Conservation (phyloP, 1,139 yeast genomes). For the Geotrichum carabidarum region DNA sequence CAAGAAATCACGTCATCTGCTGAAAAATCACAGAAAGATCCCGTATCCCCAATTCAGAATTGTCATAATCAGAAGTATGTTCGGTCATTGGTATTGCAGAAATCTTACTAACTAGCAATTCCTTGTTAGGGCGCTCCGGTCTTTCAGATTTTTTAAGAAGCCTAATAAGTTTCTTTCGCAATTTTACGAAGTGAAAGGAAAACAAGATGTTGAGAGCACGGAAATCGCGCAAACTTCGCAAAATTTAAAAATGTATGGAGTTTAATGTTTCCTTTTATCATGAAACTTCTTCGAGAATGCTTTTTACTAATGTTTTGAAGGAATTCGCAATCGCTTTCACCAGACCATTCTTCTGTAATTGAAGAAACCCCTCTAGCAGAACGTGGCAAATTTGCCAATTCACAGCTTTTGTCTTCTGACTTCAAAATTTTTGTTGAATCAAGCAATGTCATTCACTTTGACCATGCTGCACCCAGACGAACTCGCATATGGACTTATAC, state of each 20-base stretch:
- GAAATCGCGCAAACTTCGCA: neutral
- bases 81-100: neutral
- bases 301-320: no score
- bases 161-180: conserved; percentile 6
- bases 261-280: neutral
- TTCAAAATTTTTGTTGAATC: no score
- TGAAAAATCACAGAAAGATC: neutral
- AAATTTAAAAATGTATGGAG: neutral
- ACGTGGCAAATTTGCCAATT: no score
- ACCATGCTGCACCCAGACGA: neutral
- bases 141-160: conserved; percentile 4
- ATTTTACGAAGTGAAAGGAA: neutral
- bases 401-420: no score
- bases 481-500: neutral
- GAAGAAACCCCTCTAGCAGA: no score
- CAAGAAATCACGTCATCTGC: conserved; percentile 5
- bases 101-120: neutral
- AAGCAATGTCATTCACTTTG: neutral
- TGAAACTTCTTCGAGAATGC: no score
- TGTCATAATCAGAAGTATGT: neutral
- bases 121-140: neutral
- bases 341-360: no score
- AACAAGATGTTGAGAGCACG: no score
- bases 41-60: neutral
- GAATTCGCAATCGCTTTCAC: no score